Conservation (phyloP, 2,329 filamentous ascomycete genomes). For the Dothideomycetidae sp. region DNA sequence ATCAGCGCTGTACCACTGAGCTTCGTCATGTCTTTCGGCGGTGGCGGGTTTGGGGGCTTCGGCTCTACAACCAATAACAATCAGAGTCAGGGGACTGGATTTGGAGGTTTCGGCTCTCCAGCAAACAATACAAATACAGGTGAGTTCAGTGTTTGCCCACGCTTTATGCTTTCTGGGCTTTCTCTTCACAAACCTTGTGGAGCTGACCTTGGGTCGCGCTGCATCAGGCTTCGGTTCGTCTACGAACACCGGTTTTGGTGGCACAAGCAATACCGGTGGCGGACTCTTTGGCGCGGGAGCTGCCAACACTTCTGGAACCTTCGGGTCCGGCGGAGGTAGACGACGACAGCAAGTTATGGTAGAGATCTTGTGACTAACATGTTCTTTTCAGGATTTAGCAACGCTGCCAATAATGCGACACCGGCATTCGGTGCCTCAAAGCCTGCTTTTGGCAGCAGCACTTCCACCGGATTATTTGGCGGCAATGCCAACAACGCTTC, state of each 20-base stretch:
- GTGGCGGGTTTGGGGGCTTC: constrained; percentile 31
- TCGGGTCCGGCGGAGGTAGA: constrained; percentile 10
- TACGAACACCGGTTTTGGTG: constrained; percentile 14
- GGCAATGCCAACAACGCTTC: constrained; percentile 14
- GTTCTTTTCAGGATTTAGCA: constrained; percentile 13
- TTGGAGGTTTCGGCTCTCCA: constrained; percentile 30
- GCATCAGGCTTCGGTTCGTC: constrained; percentile 13
- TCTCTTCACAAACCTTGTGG: background rate
- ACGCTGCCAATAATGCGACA: constrained; percentile 11
- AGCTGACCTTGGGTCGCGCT: constrained; percentile 1
- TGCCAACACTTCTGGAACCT: constrained; percentile 19
- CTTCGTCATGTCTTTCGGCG: constrained; percentile 12
- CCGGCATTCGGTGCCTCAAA: constrained; percentile 13
- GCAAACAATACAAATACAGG: constrained; percentile 15
- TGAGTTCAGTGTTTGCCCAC: constrained; percentile 11
- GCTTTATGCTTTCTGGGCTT: background rate
- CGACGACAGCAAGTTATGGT: background rate
- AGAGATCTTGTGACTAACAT: background rate
- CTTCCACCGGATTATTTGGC: constrained; percentile 20
- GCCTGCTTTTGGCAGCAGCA: constrained; percentile 18
- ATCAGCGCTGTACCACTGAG: background rate
- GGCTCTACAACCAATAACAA: constrained; percentile 74
- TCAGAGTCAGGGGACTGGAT: constrained; percentile 53
- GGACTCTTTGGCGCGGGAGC: constrained; percentile 25
- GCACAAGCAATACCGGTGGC: constrained; percentile 17